Evolutionary conservation across 2,329 filamentous ascomycete genomes (phyloP).

Genomic region (Clarireedia sp.): DNA sequence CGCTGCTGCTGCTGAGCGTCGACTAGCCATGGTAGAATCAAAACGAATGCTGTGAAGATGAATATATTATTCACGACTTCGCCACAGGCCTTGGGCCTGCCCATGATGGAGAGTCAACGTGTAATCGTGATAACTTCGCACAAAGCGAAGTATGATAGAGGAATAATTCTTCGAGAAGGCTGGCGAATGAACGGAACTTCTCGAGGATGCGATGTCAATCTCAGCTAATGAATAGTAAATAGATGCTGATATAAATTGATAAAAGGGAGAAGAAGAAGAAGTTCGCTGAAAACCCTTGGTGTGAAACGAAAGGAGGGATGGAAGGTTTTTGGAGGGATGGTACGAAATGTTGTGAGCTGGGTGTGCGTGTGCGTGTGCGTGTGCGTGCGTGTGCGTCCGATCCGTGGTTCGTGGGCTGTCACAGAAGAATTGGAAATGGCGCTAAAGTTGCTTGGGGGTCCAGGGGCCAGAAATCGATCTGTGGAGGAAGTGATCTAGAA

Average conservation of each 20-base stretch:
- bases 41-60: conserved; percentile 46
- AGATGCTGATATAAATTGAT: too few relatives aligned
- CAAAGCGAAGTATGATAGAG: conserved; percentile 15
- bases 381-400: background rate
- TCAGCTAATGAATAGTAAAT: background rate
- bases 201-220: background rate
- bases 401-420: conserved; percentile 1
- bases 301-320: background rate
- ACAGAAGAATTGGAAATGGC: conserved; percentile 2
- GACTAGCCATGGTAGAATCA: conserved; percentile 51
- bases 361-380: background rate
- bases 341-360: background rate
- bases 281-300: too few relatives aligned
- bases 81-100: conserved; percentile 46
- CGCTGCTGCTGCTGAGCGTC: conserved; percentile 58
- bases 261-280: too few relatives aligned
- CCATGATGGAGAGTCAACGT: conserved; percentile 29
- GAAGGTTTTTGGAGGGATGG: background rate
- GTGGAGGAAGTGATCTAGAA: background rate
- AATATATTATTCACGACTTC: conserved; percentile 43
- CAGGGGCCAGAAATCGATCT: background rate
- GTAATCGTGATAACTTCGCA: conserved; percentile 16
- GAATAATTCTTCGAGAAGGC: background rate
- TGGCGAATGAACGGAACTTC: conserved; percentile 14
- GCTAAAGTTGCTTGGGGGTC: background rate